Percentiles rank a stretch among this genome's conserved stretches.
phyloP scores from a whole-genome alignment of 1,284 basidiomycete genomes.

The Phlebopus sp. region DNA sequence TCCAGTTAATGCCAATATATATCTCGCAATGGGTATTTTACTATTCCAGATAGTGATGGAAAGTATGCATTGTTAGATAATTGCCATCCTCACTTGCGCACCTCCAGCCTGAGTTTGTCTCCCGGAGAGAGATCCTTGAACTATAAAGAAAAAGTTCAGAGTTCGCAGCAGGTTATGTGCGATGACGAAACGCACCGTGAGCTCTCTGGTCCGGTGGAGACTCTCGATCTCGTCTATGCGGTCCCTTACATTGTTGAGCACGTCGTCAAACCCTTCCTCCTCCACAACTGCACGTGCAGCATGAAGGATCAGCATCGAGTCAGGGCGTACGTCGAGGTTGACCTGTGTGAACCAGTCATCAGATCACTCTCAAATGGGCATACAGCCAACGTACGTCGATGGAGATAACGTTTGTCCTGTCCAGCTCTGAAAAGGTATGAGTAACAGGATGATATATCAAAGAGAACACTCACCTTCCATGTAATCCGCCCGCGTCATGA shows the following conservation, averaged over 20 bases:
- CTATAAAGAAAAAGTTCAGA: conserved; percentile 31
- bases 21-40: no score
- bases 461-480: conserved; percentile 51
- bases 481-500: conserved; percentile 84
- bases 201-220: conserved; percentile 65
- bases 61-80: not conserved
- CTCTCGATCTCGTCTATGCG: conserved; percentile 76
- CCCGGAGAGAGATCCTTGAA: conserved; percentile 65
- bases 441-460: conserved; percentile 5
- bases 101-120: conserved; percentile 54
- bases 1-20: conserved; percentile 2
- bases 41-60: no score
- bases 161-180: not conserved
- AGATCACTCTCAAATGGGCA: conserved; percentile 1
- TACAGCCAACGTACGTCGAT: conserved; percentile 60
- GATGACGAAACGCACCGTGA: conserved; percentile 45
- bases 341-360: conserved; percentile 40
- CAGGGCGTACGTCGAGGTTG: conserved; percentile 74
- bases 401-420: conserved; percentile 66
- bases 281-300: conserved; percentile 68
- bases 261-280: conserved; percentile 70
- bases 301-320: conserved; percentile 71
- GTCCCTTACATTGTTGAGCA: conserved; percentile 66
- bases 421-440: conserved; percentile 45
- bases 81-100: conserved; percentile 45